These are phyloP conservation scores for Paraphoma chrysanthemicola DNA, from an alignment of 2,329 filamentous ascomycete species.

Conservation along the genomic window DNA sequence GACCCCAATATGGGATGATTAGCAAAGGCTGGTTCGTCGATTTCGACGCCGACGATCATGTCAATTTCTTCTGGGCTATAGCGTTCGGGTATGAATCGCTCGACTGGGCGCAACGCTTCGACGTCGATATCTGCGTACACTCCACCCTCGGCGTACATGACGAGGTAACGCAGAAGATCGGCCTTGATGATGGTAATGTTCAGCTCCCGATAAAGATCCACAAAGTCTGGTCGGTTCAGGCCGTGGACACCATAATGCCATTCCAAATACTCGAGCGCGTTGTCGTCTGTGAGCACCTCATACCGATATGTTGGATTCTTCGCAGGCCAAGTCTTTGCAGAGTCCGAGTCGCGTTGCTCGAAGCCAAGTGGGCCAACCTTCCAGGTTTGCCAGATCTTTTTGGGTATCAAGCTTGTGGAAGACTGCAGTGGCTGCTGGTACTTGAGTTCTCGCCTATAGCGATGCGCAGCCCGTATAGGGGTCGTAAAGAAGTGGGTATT, in stretches of 20 bases:
- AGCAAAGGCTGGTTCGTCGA: slow-evolving; percentile 71
- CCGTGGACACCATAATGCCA: slow-evolving; percentile 70
- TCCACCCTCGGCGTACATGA: slow-evolving; percentile 72
- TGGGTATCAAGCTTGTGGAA: slow-evolving; percentile 56
- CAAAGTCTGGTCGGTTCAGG: slow-evolving; percentile 67
- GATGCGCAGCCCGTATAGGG: slow-evolving; percentile 41
- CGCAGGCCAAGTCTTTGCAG: slow-evolving; percentile 68
- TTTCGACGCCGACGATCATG: slow-evolving; percentile 74
- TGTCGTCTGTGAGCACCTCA: slow-evolving; percentile 73
- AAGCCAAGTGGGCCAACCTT: slow-evolving; percentile 73
- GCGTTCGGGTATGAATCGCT: slow-evolving; percentile 67
- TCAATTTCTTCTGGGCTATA: slow-evolving; percentile 71
- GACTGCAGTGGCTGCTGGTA: slow-evolving; percentile 42
- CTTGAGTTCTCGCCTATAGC: slow-evolving; percentile 42
- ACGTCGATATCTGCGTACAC: slow-evolving; percentile 68
- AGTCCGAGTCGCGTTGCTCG: slow-evolving; percentile 66
- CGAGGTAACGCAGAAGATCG: slow-evolving; percentile 69
- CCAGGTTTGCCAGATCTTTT: slow-evolving; percentile 81
- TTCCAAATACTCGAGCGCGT: slow-evolving; percentile 72
- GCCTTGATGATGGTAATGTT: slow-evolving; percentile 70
- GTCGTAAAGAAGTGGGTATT: slow-evolving; percentile 43
- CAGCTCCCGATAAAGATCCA: slow-evolving; percentile 37
- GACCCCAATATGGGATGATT: slow-evolving; percentile 70
- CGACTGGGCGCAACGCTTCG: slow-evolving; percentile 60
- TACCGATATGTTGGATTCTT: slow-evolving; percentile 73